Percentiles rank a stretch among this genome's conserved stretches.
phyloP scores from a whole-genome alignment of 2,329 filamentous ascomycete species.

The Ophiostoma triangulosporum region DNA sequence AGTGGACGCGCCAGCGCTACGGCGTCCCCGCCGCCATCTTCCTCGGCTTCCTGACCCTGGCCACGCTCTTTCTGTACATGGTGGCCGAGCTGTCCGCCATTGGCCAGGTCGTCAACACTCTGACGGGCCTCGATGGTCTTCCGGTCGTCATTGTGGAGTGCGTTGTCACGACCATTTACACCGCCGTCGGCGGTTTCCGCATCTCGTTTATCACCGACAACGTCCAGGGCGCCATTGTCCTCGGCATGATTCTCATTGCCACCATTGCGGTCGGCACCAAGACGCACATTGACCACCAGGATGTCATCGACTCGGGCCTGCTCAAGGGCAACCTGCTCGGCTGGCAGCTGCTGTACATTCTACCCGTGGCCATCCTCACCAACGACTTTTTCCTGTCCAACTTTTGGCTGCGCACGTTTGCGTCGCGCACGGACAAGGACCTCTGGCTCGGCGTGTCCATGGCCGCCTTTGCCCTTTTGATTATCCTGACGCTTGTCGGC shows the following conservation, averaged over 20 bases:
- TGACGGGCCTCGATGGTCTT: constrained; percentile 63
- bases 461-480: constrained; percentile 49
- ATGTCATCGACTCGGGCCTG: constrained; percentile 56
- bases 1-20: constrained; percentile 72
- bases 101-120: constrained; percentile 60
- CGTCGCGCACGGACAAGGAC: constrained; percentile 65
- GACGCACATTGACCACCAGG: constrained; percentile 54
- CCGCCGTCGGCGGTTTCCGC: constrained; percentile 66
- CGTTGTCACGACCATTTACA: constrained; percentile 68
- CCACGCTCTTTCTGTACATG: constrained; percentile 80
- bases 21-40: constrained; percentile 56
- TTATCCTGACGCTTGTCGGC: constrained; percentile 61
- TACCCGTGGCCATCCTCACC: constrained; percentile 66
- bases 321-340: constrained; percentile 58
- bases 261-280: constrained; percentile 66
- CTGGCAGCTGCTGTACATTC: constrained; percentile 77
- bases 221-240: constrained; percentile 66
- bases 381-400: constrained; percentile 80
- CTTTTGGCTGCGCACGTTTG: constrained; percentile 76
- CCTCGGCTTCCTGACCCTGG: constrained; percentile 62
- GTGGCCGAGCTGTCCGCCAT: constrained; percentile 70
- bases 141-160: constrained; percentile 68
- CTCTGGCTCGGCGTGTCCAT: constrained; percentile 61
- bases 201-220: constrained; percentile 78
- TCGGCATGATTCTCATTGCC: constrained; percentile 60